phyloP scores from a whole-genome alignment of 2,329 filamentous ascomycete genomes.

The Penicillium griseofulvum region DNA sequence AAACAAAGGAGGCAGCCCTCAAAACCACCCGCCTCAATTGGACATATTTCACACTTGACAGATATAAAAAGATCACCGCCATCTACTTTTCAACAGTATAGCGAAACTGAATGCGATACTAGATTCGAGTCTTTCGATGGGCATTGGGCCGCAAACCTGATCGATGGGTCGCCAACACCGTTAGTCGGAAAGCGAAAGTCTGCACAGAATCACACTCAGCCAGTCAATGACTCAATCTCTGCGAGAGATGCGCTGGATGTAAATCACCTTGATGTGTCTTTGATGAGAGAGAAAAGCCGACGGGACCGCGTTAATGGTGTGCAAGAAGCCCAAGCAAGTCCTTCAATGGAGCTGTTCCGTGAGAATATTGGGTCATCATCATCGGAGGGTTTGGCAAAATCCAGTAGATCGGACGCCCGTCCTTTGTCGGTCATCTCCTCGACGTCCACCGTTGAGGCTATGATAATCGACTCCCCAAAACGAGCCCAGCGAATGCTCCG shows the following conservation, averaged over 20 bases:
- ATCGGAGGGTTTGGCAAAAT: slow-evolving; percentile 28
- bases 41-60: slow-evolving; percentile 38
- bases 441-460: slow-evolving; percentile 55
- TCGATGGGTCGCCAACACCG: slow-evolving; percentile 17
- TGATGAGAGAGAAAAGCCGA: slow-evolving; percentile 31
- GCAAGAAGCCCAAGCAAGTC: slow-evolving; percentile 25
- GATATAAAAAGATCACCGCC: slow-evolving; percentile 10
- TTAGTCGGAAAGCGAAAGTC: slow-evolving; percentile 11
- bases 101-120: slow-evolving; percentile 38
- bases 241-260: slow-evolving; percentile 13
- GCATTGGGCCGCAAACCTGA: slow-evolving; percentile 47
- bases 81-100: slow-evolving; percentile 12
- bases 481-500: slow-evolving; percentile 49
- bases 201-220: slow-evolving; percentile 1
- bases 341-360: slow-evolving; percentile 50
- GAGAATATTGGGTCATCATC: slow-evolving; percentile 52
- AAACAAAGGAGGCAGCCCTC: slow-evolving; percentile 17
- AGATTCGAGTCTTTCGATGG: slow-evolving; percentile 58
- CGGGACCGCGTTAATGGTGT: slow-evolving; percentile 34
- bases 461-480: slow-evolving; percentile 53
- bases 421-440: slow-evolving; percentile 53
- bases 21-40: slow-evolving; percentile 30
- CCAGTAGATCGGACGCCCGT: slow-evolving; percentile 30
- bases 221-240: neutral
- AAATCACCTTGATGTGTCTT: slow-evolving; percentile 20